These are phyloP conservation scores for Neurospora hispaniola DNA, from an alignment of 495 filamentous ascomycete species.

Conservation along the genomic window DNA sequence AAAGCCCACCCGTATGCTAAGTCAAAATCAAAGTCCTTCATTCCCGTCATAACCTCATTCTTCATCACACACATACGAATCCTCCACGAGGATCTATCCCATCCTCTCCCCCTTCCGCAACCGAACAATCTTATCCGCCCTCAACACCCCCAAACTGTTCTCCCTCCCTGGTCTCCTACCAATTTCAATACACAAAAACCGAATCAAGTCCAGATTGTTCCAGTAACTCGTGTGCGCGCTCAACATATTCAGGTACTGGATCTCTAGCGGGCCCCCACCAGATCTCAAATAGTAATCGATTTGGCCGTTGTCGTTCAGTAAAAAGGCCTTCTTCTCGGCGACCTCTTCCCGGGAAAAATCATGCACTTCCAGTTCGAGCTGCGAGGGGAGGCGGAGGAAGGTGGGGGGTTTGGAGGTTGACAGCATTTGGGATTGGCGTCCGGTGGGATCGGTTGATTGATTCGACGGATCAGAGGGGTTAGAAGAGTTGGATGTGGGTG, in stretches of 20 bases:
- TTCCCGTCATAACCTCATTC: no score
- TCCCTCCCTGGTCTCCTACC: constrained; percentile 62
- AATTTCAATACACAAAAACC: constrained; percentile 79
- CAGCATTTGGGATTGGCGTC: background rate
- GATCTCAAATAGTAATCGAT: constrained; percentile 80
- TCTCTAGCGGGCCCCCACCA: constrained; percentile 72
- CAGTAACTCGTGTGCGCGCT: constrained; percentile 95
- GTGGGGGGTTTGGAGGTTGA: constrained; percentile 25
- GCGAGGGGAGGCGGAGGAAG: constrained; percentile 63
- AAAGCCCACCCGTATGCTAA: no score
- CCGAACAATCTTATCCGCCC: constrained; percentile 58
- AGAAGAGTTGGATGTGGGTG: background rate
- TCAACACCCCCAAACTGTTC: constrained; percentile 55
- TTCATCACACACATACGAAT: no score
- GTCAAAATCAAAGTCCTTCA: no score
- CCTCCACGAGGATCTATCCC: background rate
- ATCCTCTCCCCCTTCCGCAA: constrained; percentile 7
- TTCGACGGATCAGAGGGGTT: background rate
- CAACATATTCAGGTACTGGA: constrained; percentile 95
- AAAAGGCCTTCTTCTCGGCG: constrained; percentile 75
- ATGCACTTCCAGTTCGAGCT: constrained; percentile 89
- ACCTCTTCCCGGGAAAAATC: constrained; percentile 89
- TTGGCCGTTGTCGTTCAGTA: constrained; percentile 93
- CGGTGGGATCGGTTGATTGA: background rate
- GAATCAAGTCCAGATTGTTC: constrained; percentile 72